These are phyloP conservation scores for Dendrocalamus sinicus DNA, from an alignment of 176 grass and related monocot species.

Conservation along the genomic window DNA sequence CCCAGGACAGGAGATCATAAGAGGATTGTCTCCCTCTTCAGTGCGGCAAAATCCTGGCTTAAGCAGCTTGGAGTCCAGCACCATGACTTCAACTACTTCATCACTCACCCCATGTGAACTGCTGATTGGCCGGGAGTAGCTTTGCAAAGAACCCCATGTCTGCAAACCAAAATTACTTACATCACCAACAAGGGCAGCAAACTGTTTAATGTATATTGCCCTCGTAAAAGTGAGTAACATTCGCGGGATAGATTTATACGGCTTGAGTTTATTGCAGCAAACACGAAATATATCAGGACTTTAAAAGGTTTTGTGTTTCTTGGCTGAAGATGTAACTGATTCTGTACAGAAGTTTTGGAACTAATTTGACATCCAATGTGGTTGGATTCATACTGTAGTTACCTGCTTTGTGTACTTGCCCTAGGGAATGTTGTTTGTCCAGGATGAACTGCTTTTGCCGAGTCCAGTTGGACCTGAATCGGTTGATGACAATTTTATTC, in stretches of 20 bases:
- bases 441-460: conserved; percentile 1
- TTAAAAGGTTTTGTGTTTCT: conserved; percentile 49
- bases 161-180: conserved; percentile 34
- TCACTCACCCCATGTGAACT: conserved; percentile 62
- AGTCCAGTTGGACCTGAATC: conserved; percentile 25
- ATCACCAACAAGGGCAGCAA: conserved; percentile 23
- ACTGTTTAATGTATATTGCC: conserved; percentile 22
- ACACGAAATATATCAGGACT: conserved; percentile 48
- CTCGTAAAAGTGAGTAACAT: conserved; percentile 47
- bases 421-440: conserved; percentile 3
- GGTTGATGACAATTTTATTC: conserved; percentile 20
- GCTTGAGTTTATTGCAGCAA: conserved; percentile 43
- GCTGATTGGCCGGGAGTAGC: conserved; percentile 26
- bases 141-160: conserved; percentile 38
- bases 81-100: conserved; percentile 92
- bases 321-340: conserved; percentile 52
- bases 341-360: conserved; percentile 67
- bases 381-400: conserved; percentile 45
- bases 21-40: conserved; percentile 58
- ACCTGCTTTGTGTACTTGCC: conserved; percentile 34
- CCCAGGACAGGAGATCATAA: conserved; percentile 65
- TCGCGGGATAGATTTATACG: conserved; percentile 39
- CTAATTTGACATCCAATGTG: conserved; percentile 46
- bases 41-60: conserved; percentile 75
- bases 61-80: conserved; percentile 77